A percentile compares a stretch with the other conserved stretches of the same genome.
These are phyloP conservation scores for Yamadazyma triangularis DNA, from an alignment of 1,139 yeast genomes.

Conservation along the genomic window DNA sequence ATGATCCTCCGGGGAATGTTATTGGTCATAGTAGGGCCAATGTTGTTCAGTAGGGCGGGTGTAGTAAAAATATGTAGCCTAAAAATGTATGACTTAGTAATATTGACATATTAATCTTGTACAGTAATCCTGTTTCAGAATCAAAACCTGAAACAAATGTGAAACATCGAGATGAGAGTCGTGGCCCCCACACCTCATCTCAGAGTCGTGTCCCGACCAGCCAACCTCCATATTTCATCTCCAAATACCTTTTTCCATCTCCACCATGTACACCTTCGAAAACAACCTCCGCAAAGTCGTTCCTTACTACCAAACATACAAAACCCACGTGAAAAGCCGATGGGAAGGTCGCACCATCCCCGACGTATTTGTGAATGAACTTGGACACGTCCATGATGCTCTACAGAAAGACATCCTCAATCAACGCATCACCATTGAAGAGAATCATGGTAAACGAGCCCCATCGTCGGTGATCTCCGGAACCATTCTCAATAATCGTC, in stretches of 20 bases:
- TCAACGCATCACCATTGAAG: conserved; percentile 21
- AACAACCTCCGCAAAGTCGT: conserved; percentile 41
- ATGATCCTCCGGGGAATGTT: conserved; percentile 49
- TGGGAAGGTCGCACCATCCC: conserved; percentile 44
- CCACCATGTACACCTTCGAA: no score
- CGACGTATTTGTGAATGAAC: conserved; percentile 41
- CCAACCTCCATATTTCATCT: no score
- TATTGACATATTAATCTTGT: no score
- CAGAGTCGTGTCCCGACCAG: no score
- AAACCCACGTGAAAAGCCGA: conserved; percentile 43
- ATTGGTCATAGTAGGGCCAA: conserved; percentile 46
- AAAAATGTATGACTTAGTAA: no score
- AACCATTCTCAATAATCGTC: conserved; percentile 16
- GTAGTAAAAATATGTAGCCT: not conserved
- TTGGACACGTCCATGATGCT: conserved; percentile 30
- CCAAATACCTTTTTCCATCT: no score
- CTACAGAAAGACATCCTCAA: conserved; percentile 19
- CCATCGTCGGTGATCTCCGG: conserved; percentile 21
- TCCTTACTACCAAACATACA: conserved; percentile 40
- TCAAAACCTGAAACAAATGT: no score
- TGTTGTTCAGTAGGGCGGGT: no score
- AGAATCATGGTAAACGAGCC: conserved; percentile 22
- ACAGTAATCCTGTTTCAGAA: no score
- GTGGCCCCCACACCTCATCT: no score
- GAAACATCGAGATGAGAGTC: no score